Conservation (phyloP, 179 eudicot genomes). For the Camellia oleifera region DNA sequence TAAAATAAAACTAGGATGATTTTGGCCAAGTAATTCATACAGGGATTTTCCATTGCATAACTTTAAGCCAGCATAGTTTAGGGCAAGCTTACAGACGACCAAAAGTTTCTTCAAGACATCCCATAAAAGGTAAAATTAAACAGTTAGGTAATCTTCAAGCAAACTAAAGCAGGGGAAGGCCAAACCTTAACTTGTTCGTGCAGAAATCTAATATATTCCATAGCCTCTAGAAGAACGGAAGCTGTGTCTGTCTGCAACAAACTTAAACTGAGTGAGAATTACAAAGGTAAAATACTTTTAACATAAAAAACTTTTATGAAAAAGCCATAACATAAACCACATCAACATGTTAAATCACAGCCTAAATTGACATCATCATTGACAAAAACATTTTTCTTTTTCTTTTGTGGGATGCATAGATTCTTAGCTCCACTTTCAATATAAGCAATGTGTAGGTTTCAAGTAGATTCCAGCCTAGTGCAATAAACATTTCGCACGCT, state of each 20-base stretch:
- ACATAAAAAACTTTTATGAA: background rate
- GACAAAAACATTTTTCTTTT: background rate
- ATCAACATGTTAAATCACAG: background rate
- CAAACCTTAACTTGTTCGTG: constrained; percentile 91
- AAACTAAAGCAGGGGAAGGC: background rate
- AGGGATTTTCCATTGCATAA: too few species aligned
- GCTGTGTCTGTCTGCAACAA: constrained; percentile 86
- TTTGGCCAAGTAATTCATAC: too few species aligned
- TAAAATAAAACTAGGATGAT: too few species aligned
- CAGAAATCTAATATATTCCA: constrained; percentile 77
- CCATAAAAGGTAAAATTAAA: background rate
- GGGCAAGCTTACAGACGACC: background rate
- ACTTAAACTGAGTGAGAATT: constrained; percentile 1
- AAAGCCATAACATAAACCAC: background rate
- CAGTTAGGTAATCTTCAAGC: background rate
- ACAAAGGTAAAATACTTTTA: background rate
- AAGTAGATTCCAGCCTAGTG: background rate
- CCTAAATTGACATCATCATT: background rate
- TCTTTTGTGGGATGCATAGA: background rate
- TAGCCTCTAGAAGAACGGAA: constrained; percentile 81
- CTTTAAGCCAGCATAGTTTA: too few species aligned
- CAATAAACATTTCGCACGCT: background rate
- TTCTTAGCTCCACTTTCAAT: too few species aligned
- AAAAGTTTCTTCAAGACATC: background rate
- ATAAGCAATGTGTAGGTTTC: background rate